Conservation (phyloP, 2,329 filamentous ascomycete genomes). For the Lithohypha guttulata region DNA sequence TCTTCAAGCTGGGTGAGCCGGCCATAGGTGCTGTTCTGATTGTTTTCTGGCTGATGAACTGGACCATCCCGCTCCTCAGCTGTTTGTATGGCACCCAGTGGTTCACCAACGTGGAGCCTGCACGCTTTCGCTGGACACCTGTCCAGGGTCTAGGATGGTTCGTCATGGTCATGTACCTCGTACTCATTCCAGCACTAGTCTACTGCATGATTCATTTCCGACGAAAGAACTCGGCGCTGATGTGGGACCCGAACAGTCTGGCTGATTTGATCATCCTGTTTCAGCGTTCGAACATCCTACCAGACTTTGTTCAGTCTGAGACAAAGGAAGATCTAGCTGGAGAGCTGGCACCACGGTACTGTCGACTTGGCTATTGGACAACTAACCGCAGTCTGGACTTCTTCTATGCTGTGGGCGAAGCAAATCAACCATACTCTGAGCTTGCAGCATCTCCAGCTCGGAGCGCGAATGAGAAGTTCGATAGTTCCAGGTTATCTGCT, state of each 20-base stretch:
- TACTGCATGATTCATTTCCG: constrained; percentile 56
- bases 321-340: constrained; percentile 38
- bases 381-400: constrained; percentile 55
- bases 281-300: constrained; percentile 66
- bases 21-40: constrained; percentile 56
- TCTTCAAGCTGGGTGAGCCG: constrained; percentile 58
- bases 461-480: constrained; percentile 28
- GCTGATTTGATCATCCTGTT: constrained; percentile 72
- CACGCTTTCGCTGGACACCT: constrained; percentile 66
- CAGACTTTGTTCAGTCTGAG: constrained; percentile 61
- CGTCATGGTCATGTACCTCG: constrained; percentile 60
- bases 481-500: constrained; percentile 21
- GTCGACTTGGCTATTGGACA: constrained; percentile 80
- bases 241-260: constrained; percentile 75
- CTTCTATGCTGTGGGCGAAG: constrained; percentile 71
- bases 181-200: constrained; percentile 50
- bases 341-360: constrained; percentile 46
- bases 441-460: constrained; percentile 41
- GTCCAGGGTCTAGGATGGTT: constrained; percentile 71
- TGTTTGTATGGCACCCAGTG: constrained; percentile 59
- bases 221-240: constrained; percentile 57
- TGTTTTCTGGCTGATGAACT: constrained; percentile 65
- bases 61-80: constrained; percentile 72
- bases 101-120: constrained; percentile 47
- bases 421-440: constrained; percentile 40